phyloP scores from a whole-genome alignment of 2,329 filamentous ascomycete species.

The Massarina eburnea region DNA sequence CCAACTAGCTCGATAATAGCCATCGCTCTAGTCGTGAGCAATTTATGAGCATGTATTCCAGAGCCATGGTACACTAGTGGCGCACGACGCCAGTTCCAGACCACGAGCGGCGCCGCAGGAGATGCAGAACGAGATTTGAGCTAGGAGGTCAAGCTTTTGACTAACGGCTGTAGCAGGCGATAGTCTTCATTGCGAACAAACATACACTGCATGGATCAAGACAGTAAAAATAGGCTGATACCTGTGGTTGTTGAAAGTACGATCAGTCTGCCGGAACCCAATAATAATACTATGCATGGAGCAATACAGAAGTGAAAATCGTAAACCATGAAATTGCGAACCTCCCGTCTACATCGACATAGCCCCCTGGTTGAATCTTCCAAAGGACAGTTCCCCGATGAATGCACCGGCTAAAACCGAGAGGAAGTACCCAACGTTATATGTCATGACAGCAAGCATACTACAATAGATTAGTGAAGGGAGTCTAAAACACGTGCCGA shows the following conservation, averaged over 20 bases:
- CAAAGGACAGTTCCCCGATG: slow-evolving; percentile 79
- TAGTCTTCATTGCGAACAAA: no score
- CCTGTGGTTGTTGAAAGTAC: not conserved
- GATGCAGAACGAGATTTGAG: no score
- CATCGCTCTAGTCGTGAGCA: slow-evolving; percentile 12
- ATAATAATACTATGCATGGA: not conserved
- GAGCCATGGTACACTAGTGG: not conserved
- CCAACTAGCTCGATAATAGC: not conserved
- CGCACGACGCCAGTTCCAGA: not conserved
- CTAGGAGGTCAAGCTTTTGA: slow-evolving; percentile 18
- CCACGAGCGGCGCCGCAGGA: not conserved
- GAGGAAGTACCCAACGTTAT: slow-evolving; percentile 83
- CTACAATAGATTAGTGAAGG: slow-evolving; percentile 50
- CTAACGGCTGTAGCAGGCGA: slow-evolving; percentile 21
- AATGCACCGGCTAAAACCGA: slow-evolving; percentile 80
- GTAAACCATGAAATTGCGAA: not conserved
- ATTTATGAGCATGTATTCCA: slow-evolving; percentile 4
- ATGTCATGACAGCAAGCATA: slow-evolving; percentile 90
- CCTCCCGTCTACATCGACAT: slow-evolving; percentile 27
- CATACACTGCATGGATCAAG: no score
- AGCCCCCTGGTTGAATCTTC: slow-evolving; percentile 59
- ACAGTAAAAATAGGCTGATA: not conserved
- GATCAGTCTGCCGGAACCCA: not conserved
- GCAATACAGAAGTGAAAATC: not conserved
- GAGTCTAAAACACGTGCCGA: not conserved